Evolutionary conservation across 164 flowering plant species (phyloP), one percentile per base, ranked within the genome.

Genomic region (Paratinospora sagittata): DNA sequence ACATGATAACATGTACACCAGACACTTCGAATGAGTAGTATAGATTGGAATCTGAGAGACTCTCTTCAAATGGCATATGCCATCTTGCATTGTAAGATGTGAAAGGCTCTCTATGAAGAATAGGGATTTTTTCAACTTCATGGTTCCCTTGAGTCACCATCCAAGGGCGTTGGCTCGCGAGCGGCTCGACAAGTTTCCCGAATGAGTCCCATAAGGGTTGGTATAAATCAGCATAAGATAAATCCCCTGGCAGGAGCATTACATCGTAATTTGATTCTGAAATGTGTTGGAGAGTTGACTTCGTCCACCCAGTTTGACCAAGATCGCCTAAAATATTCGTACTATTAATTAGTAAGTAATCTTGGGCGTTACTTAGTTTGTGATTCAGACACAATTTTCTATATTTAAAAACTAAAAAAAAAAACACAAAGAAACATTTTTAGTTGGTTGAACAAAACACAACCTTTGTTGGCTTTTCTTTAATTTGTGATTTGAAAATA

Each of bases 101-200:
- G 84, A 91, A 93, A 1, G 82, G 7, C 0, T 67, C 16, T 0
- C 67, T 0, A 37, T 87, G 87, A 63, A 85, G 0, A 7, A 85
- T 0, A 0, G 88, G 87, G 60, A 90, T 73, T 57, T 24, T 84
- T 77, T 93, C 98, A 3, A 88, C 21, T 73, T 91, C 97, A 68
- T 93, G 97, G 84, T 93, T 93, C 19, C 98, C 98, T 72, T 86
- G 85, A 0, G 98, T 87, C 45, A 88, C 92, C 95, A 93, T 93
- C 98, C 98, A 93, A 0, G 98, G 98, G 14, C 96, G 74, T 24
- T 76, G 78, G 85, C 95, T 90, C 0, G 98, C 89, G 7, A 85
- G 77, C 0, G 98, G 92, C 82, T 93, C 89, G 0, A 93, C 87
- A 0, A 93, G 72, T 5, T 85, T 81, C 13, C 98, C 98, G 55